A percentile compares a stretch with the other conserved stretches of the same genome.
Evolutionary conservation across 2,329 filamentous ascomycete genomes (phyloP).

Genomic region (Apiospora rasikravindrae): DNA sequence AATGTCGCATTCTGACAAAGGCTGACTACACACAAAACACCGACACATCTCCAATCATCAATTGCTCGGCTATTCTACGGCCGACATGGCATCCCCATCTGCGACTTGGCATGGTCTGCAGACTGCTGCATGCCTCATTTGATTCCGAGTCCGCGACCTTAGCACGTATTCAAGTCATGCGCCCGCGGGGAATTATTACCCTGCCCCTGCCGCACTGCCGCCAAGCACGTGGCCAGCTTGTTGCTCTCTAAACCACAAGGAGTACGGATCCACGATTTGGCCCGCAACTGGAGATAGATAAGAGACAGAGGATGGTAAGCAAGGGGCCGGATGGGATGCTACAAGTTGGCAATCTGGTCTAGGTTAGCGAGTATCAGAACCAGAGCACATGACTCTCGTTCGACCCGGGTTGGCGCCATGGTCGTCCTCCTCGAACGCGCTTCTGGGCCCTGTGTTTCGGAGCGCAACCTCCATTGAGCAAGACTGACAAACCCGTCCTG

Average conservation of each 20-base stretch:
- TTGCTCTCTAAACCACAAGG: neutral
- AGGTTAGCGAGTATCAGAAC: neutral
- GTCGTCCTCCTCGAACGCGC: neutral
- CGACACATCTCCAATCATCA: neutral
- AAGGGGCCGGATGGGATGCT: neutral
- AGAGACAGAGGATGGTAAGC: neutral
- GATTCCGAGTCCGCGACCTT: neutral
- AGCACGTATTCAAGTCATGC: conserved; percentile 12
- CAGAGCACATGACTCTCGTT: conserved; percentile 3
- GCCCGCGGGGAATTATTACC: neutral
- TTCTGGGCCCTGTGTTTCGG: neutral
- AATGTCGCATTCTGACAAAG: neutral
- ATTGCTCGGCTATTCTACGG: neutral
- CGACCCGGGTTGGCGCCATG: neutral
- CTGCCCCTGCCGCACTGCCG: neutral
- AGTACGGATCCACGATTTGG: neutral
- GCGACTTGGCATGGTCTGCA: neutral
- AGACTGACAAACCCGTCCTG: neutral
- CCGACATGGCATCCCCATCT: neutral
- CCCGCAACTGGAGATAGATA: neutral
- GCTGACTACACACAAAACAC: neutral
- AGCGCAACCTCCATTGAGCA: neutral
- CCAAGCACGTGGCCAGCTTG: conserved; percentile 3
- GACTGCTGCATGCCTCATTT: neutral
- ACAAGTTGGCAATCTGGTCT: neutral